phyloP scores from a whole-genome alignment of 2,329 filamentous ascomycete genomes.

The Alternaria hordeiaustralica region DNA sequence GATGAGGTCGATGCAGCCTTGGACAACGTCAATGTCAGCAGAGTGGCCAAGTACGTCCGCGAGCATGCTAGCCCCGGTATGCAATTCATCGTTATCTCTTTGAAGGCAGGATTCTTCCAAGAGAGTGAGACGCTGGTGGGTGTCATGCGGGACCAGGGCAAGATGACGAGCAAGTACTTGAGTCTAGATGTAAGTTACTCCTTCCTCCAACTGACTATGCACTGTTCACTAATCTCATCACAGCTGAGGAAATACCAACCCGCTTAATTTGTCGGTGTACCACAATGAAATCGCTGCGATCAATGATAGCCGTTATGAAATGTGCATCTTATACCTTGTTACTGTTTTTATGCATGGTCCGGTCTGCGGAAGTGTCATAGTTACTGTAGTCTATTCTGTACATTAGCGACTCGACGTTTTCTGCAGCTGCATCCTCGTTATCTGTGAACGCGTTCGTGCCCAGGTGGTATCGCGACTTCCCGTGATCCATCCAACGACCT shows the following conservation, averaged over 20 bases:
- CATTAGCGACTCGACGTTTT: background rate
- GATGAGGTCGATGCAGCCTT: slow-evolving; percentile 97
- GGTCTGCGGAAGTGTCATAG: background rate
- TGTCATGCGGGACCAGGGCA: slow-evolving; percentile 92
- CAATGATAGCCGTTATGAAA: background rate
- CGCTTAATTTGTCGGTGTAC: background rate
- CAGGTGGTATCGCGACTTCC: background rate
- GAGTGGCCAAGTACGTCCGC: slow-evolving; percentile 94
- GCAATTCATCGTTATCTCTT: slow-evolving; percentile 98
- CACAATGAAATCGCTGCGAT: background rate
- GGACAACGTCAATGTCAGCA: slow-evolving; percentile 96
- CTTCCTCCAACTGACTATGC: background rate
- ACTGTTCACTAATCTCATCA: background rate
- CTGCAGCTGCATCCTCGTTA: background rate
- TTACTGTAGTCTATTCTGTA: background rate
- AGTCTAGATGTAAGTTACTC: slow-evolving; percentile 84
- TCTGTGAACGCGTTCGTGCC: background rate
- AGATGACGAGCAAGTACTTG: slow-evolving; percentile 88
- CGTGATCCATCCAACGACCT: background rate
- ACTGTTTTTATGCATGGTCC: background rate
- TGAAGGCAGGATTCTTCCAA: slow-evolving; percentile 96
- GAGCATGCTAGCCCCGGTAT: slow-evolving; percentile 95
- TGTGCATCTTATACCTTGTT: background rate
- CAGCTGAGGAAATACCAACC: background rate
- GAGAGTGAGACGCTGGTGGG: slow-evolving; percentile 95